Percentiles rank a stretch among this genome's conserved stretches.
These are phyloP conservation scores for Saccharomycopsis fermentans DNA, from an alignment of 805 yeast species.

Conservation along the genomic window DNA sequence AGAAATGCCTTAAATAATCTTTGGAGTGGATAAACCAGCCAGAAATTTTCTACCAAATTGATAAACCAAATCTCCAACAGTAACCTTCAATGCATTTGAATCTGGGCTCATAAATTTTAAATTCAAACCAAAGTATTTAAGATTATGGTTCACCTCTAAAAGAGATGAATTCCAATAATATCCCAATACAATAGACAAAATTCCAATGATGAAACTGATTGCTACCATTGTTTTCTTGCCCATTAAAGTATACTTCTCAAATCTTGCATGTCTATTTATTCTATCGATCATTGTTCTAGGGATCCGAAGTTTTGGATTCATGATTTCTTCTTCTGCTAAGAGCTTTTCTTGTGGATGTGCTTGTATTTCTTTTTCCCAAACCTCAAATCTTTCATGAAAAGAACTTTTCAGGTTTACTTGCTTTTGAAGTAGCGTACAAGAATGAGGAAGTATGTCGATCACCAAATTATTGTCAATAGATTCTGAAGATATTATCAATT, in stretches of 20 bases:
- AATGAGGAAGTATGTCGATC: background rate
- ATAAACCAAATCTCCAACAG: background rate
- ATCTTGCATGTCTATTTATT: background rate
- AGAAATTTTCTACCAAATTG: background rate
- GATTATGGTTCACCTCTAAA: background rate
- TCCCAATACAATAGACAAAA: background rate
- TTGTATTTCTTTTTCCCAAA: background rate
- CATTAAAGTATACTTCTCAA: background rate
- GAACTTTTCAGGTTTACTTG: background rate
- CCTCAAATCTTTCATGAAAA: background rate
- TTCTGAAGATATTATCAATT: background rate
- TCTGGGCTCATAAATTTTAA: background rate
- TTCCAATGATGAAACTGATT: background rate
- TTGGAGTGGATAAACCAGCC: background rate
- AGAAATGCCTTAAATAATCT: background rate
- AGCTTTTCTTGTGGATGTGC: background rate
- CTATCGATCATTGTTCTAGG: background rate
- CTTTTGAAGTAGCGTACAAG: background rate
- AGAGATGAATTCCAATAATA: background rate
- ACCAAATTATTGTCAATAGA: background rate
- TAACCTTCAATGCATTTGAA: background rate
- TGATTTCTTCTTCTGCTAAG: background rate
- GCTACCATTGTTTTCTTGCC: background rate
- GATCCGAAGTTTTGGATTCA: background rate
- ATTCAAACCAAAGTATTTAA: background rate